These are phyloP conservation scores for Arthrobotrys iridis DNA, from an alignment of 2,329 filamentous ascomycete genomes.

Conservation along the genomic window DNA sequence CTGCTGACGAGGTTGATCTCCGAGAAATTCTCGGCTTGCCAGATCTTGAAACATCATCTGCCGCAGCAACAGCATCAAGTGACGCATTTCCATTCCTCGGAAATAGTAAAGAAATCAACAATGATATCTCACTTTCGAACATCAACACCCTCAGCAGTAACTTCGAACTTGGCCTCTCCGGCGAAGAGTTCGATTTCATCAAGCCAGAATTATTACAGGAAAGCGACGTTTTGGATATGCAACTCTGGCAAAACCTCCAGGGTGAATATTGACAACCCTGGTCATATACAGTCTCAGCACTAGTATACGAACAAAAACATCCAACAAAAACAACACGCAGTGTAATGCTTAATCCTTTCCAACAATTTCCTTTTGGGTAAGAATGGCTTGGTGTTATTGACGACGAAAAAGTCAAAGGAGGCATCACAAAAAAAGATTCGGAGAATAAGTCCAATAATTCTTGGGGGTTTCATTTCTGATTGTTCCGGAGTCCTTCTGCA, in stretches of 20 bases:
- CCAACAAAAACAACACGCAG: conserved; percentile 39
- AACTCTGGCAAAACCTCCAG: conserved; percentile 47
- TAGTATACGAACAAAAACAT: conserved; percentile 20
- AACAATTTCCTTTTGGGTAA: conserved; percentile 31
- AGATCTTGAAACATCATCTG: conserved; percentile 33
- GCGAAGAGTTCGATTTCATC: conserved; percentile 52
- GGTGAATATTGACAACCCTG: conserved; percentile 41
- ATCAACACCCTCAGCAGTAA: conserved; percentile 30
- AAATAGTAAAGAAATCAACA: conserved; percentile 34
- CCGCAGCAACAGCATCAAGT: conserved; percentile 11
- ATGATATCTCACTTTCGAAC: conserved; percentile 45
- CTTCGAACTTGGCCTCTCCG: conserved; percentile 43
- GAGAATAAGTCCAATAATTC: conserved; percentile 20
- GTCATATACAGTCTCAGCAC: too few species aligned
- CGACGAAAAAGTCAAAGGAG: background rate
- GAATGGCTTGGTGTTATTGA: conserved; percentile 37
- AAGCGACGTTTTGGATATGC: conserved; percentile 51
- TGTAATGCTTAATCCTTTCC: conserved; percentile 19
- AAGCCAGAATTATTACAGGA: conserved; percentile 50
- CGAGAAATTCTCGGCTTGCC: conserved; percentile 46
- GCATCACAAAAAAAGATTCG: conserved; percentile 28
- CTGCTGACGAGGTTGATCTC: conserved; percentile 41
- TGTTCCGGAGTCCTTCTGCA: conserved; percentile 37
- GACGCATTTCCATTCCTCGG: conserved; percentile 36
- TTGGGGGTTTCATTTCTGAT: conserved; percentile 32